Percentiles rank a stretch among this genome's conserved stretches.
Conservation (phyloP, 495 filamentous ascomycete species). For the Glutinoglossum americanum region DNA sequence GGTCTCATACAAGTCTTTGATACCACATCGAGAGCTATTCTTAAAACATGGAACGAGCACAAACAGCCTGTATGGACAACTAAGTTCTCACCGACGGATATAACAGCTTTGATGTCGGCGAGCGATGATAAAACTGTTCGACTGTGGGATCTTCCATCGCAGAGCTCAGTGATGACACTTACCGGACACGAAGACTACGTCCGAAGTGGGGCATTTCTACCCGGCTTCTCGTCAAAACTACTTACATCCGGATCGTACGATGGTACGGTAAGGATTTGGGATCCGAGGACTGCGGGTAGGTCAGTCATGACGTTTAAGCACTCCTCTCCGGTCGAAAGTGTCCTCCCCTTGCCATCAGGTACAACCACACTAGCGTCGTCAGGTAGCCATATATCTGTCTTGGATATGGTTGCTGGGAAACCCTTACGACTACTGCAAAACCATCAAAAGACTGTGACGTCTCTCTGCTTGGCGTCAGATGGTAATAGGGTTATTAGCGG, state of each 20-base stretch:
- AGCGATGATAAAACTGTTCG: slow-evolving; percentile 83
- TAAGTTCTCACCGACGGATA: slow-evolving; percentile 66
- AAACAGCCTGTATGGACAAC: slow-evolving; percentile 87
- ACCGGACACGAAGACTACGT: slow-evolving; percentile 89
- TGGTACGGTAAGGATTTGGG: slow-evolving; percentile 82
- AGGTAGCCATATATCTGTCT: slow-evolving; percentile 75
- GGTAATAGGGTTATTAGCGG: slow-evolving; percentile 64
- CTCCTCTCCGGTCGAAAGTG: slow-evolving; percentile 60
- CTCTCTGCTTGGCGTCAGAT: slow-evolving; percentile 55
- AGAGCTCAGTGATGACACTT: slow-evolving; percentile 51
- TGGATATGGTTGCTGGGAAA: slow-evolving; percentile 82
- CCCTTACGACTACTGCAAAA: slow-evolving; percentile 69
- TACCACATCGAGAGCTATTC: slow-evolving; percentile 61
- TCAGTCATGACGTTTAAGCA: slow-evolving; percentile 85
- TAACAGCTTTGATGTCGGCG: slow-evolving; percentile 64
- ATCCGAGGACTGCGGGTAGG: slow-evolving; percentile 46
- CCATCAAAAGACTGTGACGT: slow-evolving; percentile 94
- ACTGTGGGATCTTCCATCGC: slow-evolving; percentile 78
- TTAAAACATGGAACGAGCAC: slow-evolving; percentile 92
- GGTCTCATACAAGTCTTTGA: slow-evolving; percentile 92
- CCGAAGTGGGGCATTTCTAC: slow-evolving; percentile 66
- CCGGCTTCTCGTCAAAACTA: slow-evolving; percentile 48
- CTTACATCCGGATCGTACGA: slow-evolving; percentile 85
- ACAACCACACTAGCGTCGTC: slow-evolving; percentile 71
- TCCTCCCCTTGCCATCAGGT: slow-evolving; percentile 66